Percentiles rank a stretch among this genome's conserved stretches.
These are phyloP conservation scores for Aureobasidium mangrovei DNA, from an alignment of 2,329 filamentous ascomycete genomes.

Conservation along the genomic window DNA sequence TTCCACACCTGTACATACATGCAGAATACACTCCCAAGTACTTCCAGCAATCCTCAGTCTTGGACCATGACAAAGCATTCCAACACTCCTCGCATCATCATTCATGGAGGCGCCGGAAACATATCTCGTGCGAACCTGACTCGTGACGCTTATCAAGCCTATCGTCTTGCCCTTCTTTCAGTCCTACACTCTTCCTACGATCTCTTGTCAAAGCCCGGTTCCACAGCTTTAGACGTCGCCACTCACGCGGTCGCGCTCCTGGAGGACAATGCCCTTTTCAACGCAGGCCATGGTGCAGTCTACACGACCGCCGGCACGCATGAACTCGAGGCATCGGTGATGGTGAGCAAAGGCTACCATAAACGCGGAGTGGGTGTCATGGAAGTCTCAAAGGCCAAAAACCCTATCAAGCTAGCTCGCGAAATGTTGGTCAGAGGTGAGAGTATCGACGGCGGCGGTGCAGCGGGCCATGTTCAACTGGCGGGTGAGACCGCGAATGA, in stretches of 20 bases:
- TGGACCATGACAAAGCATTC: background rate
- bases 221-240: conserved; percentile 62
- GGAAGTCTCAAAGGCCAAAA: conserved; percentile 63
- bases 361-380: conserved; percentile 75
- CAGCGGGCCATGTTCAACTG: conserved; percentile 62
- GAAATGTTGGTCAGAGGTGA: conserved; percentile 63
- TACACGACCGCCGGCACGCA: conserved; percentile 77
- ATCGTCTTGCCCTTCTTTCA: conserved; percentile 30
- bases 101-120: conserved; percentile 42
- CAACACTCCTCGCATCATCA: conserved; percentile 36
- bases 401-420: conserved; percentile 66
- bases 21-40: background rate
- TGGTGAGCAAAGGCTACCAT: conserved; percentile 63
- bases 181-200: conserved; percentile 27
- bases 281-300: conserved; percentile 73
- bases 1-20: background rate
- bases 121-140: conserved; percentile 34
- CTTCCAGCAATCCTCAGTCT: background rate
- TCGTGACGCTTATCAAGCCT: conserved; percentile 27
- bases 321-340: conserved; percentile 78
- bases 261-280: conserved; percentile 76
- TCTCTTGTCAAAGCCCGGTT: conserved; percentile 27
- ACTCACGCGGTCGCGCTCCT: conserved; percentile 66
- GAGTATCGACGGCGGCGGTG: conserved; percentile 48
- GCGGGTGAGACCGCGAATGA: conserved; percentile 59